Evolutionary conservation across 345 rosid genomes (phyloP).

Genomic region (Raphanus sativus): DNA sequence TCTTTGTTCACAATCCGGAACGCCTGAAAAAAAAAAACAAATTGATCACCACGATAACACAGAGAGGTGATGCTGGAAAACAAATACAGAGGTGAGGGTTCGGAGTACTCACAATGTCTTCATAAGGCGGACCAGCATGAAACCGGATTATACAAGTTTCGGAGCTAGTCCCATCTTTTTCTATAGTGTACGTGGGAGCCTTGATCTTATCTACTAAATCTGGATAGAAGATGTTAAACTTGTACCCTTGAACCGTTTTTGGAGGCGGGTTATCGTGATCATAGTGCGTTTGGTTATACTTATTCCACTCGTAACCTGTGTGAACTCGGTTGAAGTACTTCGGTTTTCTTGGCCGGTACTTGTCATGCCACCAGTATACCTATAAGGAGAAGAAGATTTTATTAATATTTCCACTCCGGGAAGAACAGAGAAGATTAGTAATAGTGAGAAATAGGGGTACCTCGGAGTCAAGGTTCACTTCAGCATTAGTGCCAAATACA

Average conservation of each 20-base stretch:
- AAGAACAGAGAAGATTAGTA: not conserved
- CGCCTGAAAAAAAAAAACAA: constrained; percentile 53
- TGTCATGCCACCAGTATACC: constrained; percentile 99
- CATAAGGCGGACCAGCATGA: constrained; percentile 96
- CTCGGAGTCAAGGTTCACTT: constrained; percentile 92
- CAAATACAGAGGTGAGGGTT: not conserved
- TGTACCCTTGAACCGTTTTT: constrained; percentile 91
- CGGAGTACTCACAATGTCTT: constrained; percentile 69
- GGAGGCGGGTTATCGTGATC: constrained; percentile 99
- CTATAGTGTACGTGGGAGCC: constrained; percentile 76
- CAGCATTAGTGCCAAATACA: constrained; percentile 85
- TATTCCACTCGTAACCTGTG: constrained; percentile 98
- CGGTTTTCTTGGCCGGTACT: constrained; percentile 91
- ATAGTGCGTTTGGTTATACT: constrained; percentile 88
- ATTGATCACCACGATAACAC: not conserved
- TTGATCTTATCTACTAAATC: constrained; percentile 86
- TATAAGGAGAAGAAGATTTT: constrained; percentile 24
- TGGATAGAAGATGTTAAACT: constrained; percentile 92
- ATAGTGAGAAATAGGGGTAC: constrained; percentile 24
- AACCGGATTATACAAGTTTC: constrained; percentile 90
- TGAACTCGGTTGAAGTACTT: constrained; percentile 96
- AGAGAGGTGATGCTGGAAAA: not conserved
- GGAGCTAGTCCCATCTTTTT: constrained; percentile 71
- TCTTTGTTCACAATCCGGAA: constrained; percentile 89
- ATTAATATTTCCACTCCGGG: not conserved